A percentile compares a stretch with the other conserved stretches of the same genome.
These are phyloP conservation scores for Solanum paucissectum DNA, from an alignment of 257 asterid species.

Conservation along the genomic window DNA sequence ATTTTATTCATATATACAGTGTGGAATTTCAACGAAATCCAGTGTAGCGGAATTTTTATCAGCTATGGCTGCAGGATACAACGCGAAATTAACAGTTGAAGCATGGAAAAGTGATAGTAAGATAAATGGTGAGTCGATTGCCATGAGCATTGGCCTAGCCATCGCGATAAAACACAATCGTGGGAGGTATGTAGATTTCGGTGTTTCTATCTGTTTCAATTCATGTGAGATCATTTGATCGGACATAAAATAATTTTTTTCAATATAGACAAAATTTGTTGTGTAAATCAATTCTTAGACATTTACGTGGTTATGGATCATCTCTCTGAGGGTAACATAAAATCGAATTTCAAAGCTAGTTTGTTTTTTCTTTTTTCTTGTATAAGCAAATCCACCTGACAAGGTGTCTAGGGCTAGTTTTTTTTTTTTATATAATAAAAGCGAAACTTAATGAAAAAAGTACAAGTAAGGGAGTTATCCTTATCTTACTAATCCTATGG, in stretches of 20 bases:
- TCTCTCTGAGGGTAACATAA: not conserved
- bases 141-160: conserved; percentile 17
- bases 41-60: conserved; percentile 22
- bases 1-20: not conserved
- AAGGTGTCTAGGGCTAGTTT: not conserved
- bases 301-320: not conserved
- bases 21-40: conserved; percentile 8
- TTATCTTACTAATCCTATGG: not conserved
- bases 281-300: not conserved
- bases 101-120: conserved; percentile 7
- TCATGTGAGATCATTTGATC: not conserved
- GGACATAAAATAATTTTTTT: not conserved
- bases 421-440: not conserved
- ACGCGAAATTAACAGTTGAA: conserved; percentile 22
- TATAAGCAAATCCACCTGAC: not conserved
- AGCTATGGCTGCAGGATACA: conserved; percentile 34
- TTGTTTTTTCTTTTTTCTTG: not conserved
- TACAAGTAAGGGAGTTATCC: not conserved
- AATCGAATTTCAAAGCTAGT: not conserved
- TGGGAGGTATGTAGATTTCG: conserved; percentile 13
- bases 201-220: not conserved
- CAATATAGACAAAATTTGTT: not conserved
- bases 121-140: not conserved
- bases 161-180: conserved; percentile 13
- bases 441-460: not conserved